Percentiles rank a stretch among this genome's conserved stretches.
Conservation (phyloP, 305 asterid genomes). For the Caryopteris hybrid region DNA sequence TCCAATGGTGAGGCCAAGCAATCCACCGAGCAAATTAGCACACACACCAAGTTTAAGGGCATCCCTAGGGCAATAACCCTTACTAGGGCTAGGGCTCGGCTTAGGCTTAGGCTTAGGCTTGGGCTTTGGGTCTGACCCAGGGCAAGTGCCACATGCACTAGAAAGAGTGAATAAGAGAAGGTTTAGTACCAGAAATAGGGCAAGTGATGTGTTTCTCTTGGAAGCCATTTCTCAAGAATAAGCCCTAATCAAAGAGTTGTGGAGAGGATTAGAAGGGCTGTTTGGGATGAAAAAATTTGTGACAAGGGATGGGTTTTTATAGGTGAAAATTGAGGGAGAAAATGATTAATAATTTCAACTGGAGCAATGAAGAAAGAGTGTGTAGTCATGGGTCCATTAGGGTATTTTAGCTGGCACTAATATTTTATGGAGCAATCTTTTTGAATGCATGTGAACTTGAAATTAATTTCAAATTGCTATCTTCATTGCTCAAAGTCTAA, state of each 20-base stretch:
- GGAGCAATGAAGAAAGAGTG: neutral
- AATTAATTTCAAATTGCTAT: no score
- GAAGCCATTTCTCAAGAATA: neutral
- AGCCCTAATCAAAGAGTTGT: neutral
- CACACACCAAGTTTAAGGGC: neutral
- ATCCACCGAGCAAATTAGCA: neutral
- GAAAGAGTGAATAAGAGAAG: neutral
- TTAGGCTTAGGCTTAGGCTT: neutral
- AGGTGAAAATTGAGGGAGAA: neutral
- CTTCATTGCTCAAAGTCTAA: no score
- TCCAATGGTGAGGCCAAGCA: neutral
- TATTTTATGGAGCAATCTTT: neutral
- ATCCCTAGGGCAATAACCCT: neutral
- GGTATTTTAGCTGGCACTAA: neutral
- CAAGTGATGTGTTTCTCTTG: neutral
- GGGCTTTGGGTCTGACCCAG: neutral
- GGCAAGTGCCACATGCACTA: neutral
- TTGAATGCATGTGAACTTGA: neutral
- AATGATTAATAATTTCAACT: neutral
- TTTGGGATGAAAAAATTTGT: neutral
- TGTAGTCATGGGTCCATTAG: neutral
- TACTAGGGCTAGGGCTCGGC: neutral
- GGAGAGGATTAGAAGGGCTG: neutral
- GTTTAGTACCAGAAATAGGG: neutral
- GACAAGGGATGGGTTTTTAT: neutral